A percentile compares a stretch with the other conserved stretches of the same genome.
phyloP scores from a whole-genome alignment of 805 yeast species.

The Metschnikowia cerradonensis region DNA sequence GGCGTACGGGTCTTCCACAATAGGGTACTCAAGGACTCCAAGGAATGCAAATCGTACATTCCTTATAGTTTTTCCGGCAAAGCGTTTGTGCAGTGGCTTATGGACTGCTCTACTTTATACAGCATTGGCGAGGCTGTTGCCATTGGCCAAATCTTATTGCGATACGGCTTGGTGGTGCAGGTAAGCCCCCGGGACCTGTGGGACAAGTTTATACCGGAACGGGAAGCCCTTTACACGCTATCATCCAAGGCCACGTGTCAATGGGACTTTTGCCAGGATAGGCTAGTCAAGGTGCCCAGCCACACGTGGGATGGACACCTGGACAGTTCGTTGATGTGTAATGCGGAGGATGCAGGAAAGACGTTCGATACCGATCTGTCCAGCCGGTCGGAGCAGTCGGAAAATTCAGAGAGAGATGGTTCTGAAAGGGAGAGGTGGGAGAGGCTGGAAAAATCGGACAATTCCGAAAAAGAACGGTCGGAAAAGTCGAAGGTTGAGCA shows the following conservation, averaged over 20 bases:
- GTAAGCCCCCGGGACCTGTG: constrained; percentile 31
- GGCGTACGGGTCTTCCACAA: constrained; percentile 62
- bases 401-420: background rate
- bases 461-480: background rate
- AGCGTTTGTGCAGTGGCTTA: constrained; percentile 78
- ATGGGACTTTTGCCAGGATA: background rate
- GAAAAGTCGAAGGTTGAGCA: background rate
- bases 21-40: constrained; percentile 28
- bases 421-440: background rate
- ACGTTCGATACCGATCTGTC: background rate
- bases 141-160: constrained; percentile 48
- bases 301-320: background rate
- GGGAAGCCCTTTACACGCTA: constrained; percentile 42
- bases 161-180: constrained; percentile 45
- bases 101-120: constrained; percentile 81
- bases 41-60: constrained; percentile 14
- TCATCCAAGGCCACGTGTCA: constrained; percentile 2
- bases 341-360: background rate
- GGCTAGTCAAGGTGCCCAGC: background rate
- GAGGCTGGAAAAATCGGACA: background rate
- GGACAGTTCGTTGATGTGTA: background rate
- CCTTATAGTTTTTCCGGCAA: constrained; percentile 67
- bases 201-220: constrained; percentile 26
- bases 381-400: background rate
- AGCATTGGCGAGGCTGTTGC: constrained; percentile 49